Base-by-base conservation (phyloP, 2,329 filamentous ascomycete species). In the Penicillium sp. region DNA sequence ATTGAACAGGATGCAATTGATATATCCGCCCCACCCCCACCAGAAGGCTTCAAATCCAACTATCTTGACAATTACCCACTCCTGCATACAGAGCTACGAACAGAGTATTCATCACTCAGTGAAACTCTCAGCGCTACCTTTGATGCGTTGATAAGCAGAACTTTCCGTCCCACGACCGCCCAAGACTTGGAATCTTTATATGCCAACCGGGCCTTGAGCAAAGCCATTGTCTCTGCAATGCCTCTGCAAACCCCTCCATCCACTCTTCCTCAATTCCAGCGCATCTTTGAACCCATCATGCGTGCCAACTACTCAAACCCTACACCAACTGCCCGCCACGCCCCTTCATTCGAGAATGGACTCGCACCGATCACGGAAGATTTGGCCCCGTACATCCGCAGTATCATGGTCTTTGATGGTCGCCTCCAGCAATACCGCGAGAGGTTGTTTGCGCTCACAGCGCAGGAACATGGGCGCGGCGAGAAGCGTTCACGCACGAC, bases 311-410 rank as follows among this genome's bases (percentile, higher is more conserved):
- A 75, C 53, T 67, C 70, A 5, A 69, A 72, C 36, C 68, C 73
- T 19, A 57, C 66, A 3, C 56, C 72, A 15, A 70, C 67, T 23
- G 74, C 73, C 12, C 74, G 75, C 15, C 65, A 73, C 50, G 71
- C 89, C 0, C 93, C 90, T 0, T 86, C 89, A 0, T 91, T 96
- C 63, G 91, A 96, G 66, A 85, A 89, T 43, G 86, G 86, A 0
- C 77, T 89, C 66, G 72, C 75, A 0, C 79, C 87, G 21, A 85
- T 96, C 33, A 82, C 84, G 0, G 78, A 88, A 13, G 94, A 99
- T 62, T 80, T 97, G 2, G 93, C 92, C 0, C 94, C 96, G 0
- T 97, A 91, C 72, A 84, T 97, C n/a, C 89, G 96, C 12, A 82
- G 83, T 38, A 97, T 99, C 59, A 86, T 93, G 2, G 81, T 86